Evolutionary conservation across 108 stramenopile species (phyloP), one percentile per base, ranked within the genome.

Genomic region (Nitzschia palea): DNA sequence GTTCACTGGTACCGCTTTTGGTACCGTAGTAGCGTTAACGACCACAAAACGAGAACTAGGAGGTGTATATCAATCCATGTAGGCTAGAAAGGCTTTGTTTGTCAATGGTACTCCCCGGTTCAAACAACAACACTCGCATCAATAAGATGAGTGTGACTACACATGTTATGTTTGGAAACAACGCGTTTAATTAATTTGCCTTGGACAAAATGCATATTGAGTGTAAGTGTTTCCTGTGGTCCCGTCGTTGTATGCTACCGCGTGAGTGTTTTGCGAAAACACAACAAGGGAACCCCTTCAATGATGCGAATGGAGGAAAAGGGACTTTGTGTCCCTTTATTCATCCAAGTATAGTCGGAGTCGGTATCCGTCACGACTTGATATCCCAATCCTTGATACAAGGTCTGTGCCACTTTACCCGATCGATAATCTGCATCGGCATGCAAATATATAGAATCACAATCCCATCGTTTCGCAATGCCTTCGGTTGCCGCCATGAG

Each of bases 401-500:
- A 60, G 4, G 45, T 26, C 44, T 83, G 85, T 1, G 85, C 70
- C 5, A 80, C 53, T 43, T 60, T 55, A 3, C 88, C 87, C 14
- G 71, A 67, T 9, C 63, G 22, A 44, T 65, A 73, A 67, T 85
- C 77, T 10, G 88, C 88, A 68, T 89, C 85, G 33, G 80, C 82
- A 60, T 89, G 88, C 64, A 89, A 68, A 25, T 73, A 73, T 2
- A 85, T 52, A 37, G 76, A 81, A 0, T n/a, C 15, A 56, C 81
- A 83, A 0, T 66, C 80, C 88, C 88, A 89, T 15, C 62, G 33
- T 56, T 60, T 60, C 0, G 88, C 85, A n/a, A 86, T 68, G 10
- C 88, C 88, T 58, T 89, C 88, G 2, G 63, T 43, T 22, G 85
- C 81, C 27, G 77, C 67, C 85, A 89, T 85, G 4, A 89, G 61